phyloP scores from a whole-genome alignment of 306 rosid species.

The Mucuna pruriens region DNA sequence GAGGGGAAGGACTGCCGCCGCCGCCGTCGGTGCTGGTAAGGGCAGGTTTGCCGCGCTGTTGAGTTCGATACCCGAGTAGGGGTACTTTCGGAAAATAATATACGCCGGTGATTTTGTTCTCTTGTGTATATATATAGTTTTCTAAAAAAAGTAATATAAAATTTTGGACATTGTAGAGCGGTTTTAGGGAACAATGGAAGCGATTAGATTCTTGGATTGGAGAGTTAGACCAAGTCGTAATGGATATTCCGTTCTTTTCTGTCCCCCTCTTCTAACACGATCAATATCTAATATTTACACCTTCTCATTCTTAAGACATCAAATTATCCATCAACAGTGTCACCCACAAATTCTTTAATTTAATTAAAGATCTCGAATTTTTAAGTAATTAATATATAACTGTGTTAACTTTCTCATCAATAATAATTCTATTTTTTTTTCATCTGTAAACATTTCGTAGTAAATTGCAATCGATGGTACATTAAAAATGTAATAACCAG shows the following conservation, averaged over 20 bases:
- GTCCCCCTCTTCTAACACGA: not conserved
- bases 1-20: conserved; percentile 43
- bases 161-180: conserved; percentile 23
- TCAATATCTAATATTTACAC: too few species aligned
- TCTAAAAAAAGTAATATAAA: not conserved
- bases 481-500: too few species aligned
- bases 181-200: conserved; percentile 22
- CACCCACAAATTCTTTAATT: too few species aligned
- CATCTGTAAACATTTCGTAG: too few species aligned
- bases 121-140: conserved; percentile 43
- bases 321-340: not conserved
- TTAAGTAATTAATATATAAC: too few species aligned
- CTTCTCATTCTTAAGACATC: too few species aligned
- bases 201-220: conserved; percentile 13
- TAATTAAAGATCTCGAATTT: too few species aligned
- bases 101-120: conserved; percentile 4
- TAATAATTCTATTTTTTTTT: too few species aligned
- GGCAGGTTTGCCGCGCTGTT: conserved; percentile 54
- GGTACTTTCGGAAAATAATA: conserved; percentile 44
- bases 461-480: too few species aligned
- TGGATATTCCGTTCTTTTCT: conserved; percentile 9
- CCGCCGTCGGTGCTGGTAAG: conserved; percentile 34
- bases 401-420: too few species aligned
- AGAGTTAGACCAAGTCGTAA: not conserved
- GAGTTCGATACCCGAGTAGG: conserved; percentile 79